Evolutionary conservation across 2,329 filamentous ascomycete species (phyloP), one percentile per base, ranked within the genome.

Genomic region (Amylocarpus encephaloides): DNA sequence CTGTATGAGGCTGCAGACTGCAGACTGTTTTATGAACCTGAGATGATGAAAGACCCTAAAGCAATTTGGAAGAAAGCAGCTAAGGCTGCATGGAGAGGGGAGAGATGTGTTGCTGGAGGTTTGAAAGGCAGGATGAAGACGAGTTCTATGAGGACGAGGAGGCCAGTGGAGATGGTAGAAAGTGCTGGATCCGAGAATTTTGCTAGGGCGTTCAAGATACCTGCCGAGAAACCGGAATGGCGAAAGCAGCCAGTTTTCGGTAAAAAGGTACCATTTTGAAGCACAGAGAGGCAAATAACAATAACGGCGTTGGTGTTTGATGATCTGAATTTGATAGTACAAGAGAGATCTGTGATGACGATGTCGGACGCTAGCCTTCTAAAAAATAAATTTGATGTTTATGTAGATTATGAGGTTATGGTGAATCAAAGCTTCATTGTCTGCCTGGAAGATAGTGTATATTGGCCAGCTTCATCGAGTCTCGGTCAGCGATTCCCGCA

Each of bases 1-100:
- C 62, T 76, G 4, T 80, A 82, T 53, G 74, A 82, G 55, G 73
- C 78, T 1, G 77, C 81, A 0, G 76, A 80, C 57, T 85, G 81
- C 57, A 70, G 79, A 3, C 62, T 84, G 9, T 85, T 75, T 60
- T 83, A 77, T 54, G 80, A 79, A 10, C 62, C 70, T n/a, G 65
- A 69, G 2, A 81, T 78, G 64, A 63, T 77, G 16, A 62, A 70
- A 5, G 71, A 79, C 49, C 70, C 76, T 2, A 68, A 67, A 2
- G 66, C 64, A 18, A 61, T 79, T 18, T 85, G 82, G 81, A 66
- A 63, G 32, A 69, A 67, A 41, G 71, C 69, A 16, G 64, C 65
- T 1, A 61, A 64, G 3, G 64, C 66, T 1, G 64, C 66, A 1
- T 74, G 70, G 68, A 69, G 68, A 1, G 68, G 61, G 4, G 67